Evolutionary conservation across 78 protist species (phyloP).

Genomic region (Dictyostelium firmibasis): DNA sequence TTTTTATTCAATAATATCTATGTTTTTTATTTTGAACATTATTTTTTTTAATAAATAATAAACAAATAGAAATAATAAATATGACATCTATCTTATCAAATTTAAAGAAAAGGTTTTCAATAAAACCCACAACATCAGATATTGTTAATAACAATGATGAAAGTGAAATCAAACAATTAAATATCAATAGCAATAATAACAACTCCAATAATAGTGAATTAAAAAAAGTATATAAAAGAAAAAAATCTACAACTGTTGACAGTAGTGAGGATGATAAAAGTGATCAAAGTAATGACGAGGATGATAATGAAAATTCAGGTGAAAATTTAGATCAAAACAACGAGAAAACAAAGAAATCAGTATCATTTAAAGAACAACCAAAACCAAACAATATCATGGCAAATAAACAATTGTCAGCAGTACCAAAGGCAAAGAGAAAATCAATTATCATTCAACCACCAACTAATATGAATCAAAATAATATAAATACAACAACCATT

Average conservation of each 20-base stretch:
- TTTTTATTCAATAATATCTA: no score
- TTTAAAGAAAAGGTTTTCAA: not conserved
- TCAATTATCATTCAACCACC: slow-evolving; percentile 17
- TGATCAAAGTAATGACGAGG: not conserved
- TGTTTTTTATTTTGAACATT: no score
- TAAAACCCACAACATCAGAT: not conserved
- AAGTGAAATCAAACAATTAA: not conserved
- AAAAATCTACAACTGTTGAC: not conserved
- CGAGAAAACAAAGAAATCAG: not conserved
- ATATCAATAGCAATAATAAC: not conserved
- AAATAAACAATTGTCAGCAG: slow-evolving; percentile 11
- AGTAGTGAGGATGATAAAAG: not conserved
- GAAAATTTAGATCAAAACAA: not conserved
- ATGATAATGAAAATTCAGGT: not conserved
- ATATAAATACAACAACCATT: not conserved
- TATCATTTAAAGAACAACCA: slow-evolving; percentile 8
- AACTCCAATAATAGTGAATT: not conserved
- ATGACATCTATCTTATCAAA: slow-evolving; percentile 4
- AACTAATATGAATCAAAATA: not conserved
- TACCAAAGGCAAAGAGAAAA: slow-evolving; percentile 52
- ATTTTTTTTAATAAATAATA: not conserved
- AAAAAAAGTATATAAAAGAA: not conserved
- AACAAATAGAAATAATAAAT: not conserved
- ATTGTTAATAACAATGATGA: not conserved
- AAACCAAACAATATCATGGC: not conserved